These are phyloP conservation scores for Pachysolen tannophilus DNA, from an alignment of 805 yeast species.

Conservation along the genomic window DNA sequence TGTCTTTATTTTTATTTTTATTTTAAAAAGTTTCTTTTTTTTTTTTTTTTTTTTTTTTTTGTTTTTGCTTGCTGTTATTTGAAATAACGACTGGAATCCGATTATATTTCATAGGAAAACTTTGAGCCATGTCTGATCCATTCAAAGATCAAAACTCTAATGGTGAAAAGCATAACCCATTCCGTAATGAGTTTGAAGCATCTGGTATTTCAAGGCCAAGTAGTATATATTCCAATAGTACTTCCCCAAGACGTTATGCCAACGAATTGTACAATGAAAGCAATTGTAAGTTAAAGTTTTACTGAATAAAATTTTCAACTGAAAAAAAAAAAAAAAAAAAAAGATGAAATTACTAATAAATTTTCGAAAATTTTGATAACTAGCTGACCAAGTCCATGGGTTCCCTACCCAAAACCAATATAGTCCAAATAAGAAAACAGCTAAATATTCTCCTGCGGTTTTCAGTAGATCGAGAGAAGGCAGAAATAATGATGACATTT, in stretches of 20 bases:
- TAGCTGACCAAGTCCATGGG: neutral
- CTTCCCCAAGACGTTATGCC: conserved; percentile 11
- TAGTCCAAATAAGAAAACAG: conserved; percentile 28
- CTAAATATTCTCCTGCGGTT: conserved; percentile 36
- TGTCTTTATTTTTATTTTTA: too few species aligned
- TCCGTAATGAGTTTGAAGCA: too few species aligned
- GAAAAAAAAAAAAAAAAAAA: neutral
- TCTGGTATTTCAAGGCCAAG: conserved; percentile 15
- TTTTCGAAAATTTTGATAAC: neutral
- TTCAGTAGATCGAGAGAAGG: conserved; percentile 26
- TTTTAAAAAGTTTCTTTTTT: too few species aligned
- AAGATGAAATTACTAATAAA: neutral
- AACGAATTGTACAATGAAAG: conserved; percentile 1
- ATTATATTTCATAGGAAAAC: too few species aligned
- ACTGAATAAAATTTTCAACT: neutral
- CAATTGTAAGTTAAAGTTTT: neutral
- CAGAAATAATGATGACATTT: conserved; percentile 22
- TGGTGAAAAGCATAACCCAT: neutral
- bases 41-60: too few species aligned
- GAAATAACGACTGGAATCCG: too few species aligned
- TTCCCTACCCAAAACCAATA: neutral
- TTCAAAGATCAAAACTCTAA: conserved; percentile 12
- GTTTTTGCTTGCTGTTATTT: too few species aligned
- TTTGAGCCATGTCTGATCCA: conserved; percentile 16
- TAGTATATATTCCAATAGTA: conserved; percentile 12